These are phyloP conservation scores for Penicillium palitans DNA, from an alignment of 2,329 filamentous ascomycete species.

Conservation along the genomic window DNA sequence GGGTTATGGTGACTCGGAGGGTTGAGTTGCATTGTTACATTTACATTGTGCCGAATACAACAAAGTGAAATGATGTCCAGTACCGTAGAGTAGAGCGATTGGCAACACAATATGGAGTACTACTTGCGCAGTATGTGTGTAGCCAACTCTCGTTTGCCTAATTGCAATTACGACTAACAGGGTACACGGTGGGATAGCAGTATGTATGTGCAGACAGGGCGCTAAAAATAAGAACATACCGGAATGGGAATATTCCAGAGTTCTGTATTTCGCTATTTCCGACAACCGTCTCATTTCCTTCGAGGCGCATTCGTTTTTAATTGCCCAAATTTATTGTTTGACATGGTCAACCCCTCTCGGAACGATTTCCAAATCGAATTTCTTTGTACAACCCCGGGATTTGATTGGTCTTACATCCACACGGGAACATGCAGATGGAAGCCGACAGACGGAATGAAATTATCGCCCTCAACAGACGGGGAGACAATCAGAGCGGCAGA, in stretches of 20 bases:
- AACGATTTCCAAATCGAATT: not conserved
- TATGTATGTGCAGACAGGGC: not conserved
- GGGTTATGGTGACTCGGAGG: not conserved
- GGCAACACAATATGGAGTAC: not conserved
- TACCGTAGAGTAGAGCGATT: not conserved
- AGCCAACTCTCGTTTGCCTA: not conserved
- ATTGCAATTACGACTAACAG: not conserved
- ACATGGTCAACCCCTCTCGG: not conserved
- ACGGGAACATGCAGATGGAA: not conserved
- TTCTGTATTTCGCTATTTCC: not conserved
- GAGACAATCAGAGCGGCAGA: not conserved
- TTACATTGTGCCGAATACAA: not conserved
- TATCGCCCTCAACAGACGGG: accelerated
- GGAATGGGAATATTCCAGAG: not conserved
- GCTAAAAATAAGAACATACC: not conserved
- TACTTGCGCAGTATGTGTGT: not conserved
- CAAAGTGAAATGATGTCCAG: not conserved
- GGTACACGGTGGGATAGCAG: not conserved
- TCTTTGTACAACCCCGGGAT: not conserved
- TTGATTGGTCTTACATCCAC: not conserved
- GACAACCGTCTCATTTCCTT: not conserved
- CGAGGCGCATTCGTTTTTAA: not conserved
- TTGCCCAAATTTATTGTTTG: not conserved
- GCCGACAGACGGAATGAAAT: not conserved
- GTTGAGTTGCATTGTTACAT: not conserved